A percentile compares a stretch with the other conserved stretches of the same genome.
These are phyloP conservation scores for Diaporthe destruens DNA, from an alignment of 2,329 filamentous ascomycete genomes.

Conservation along the genomic window DNA sequence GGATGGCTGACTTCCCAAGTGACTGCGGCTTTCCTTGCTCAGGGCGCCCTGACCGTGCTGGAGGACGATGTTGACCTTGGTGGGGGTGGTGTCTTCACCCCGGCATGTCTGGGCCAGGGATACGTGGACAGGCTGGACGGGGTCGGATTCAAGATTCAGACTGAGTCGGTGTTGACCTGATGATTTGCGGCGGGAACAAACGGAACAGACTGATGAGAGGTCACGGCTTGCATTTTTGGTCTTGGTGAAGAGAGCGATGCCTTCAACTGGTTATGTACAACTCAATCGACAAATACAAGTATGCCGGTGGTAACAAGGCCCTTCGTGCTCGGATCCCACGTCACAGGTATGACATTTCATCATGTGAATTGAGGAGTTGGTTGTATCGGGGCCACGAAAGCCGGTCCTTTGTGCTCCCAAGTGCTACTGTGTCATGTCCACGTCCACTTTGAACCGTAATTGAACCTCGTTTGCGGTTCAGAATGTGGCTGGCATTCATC, in stretches of 20 bases:
- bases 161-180: conserved; percentile 57
- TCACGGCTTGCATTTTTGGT: neutral
- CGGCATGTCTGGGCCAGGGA: conserved; percentile 76
- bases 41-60: conserved; percentile 75
- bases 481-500: neutral
- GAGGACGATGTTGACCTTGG: conserved; percentile 70
- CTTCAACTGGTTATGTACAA: neutral
- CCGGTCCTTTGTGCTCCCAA: neutral
- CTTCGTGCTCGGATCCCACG: too few relatives aligned
- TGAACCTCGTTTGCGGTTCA: neutral
- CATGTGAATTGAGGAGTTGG: too few relatives aligned
- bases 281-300: too few relatives aligned
- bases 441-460: neutral
- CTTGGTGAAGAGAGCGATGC: neutral
- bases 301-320: too few relatives aligned
- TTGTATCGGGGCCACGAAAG: too few relatives aligned
- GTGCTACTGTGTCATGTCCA: neutral
- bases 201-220: neutral
- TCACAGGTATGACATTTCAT: too few relatives aligned
- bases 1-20: conserved; percentile 58
- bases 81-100: conserved; percentile 76
- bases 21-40: conserved; percentile 72
- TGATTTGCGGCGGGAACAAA: neutral
- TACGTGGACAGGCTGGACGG: conserved; percentile 73
- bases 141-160: conserved; percentile 73